Percentiles rank a stretch among this genome's conserved stretches.
Evolutionary conservation across 2,329 filamentous ascomycete species (phyloP).

Genomic region (Emericellopsis cladophorae): DNA sequence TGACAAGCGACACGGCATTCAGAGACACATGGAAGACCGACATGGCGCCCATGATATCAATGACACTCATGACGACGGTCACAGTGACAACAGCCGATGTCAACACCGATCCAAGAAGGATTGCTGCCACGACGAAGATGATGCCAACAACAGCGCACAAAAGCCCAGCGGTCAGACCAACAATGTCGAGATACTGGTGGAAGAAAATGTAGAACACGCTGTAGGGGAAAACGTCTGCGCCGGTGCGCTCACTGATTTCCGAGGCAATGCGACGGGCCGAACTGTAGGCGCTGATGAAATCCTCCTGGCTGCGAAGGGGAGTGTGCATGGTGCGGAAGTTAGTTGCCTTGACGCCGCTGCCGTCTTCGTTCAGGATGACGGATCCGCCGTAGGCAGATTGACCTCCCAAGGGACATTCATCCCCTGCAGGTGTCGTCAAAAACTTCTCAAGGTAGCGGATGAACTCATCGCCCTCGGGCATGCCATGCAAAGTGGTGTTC

Average conservation of each 20-base stretch:
- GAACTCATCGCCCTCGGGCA: conserved; percentile 92
- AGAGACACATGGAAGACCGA: conserved; percentile 76
- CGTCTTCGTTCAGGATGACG: conserved; percentile 61
- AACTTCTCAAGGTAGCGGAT: conserved; percentile 75
- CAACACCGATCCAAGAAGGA: conserved; percentile 71
- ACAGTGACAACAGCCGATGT: conserved; percentile 74
- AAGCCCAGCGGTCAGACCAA: conserved; percentile 65
- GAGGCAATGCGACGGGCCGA: conserved; percentile 78
- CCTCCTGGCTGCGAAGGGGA: conserved; percentile 72
- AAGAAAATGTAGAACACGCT: conserved; percentile 99
- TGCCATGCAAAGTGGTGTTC: conserved; percentile 81
- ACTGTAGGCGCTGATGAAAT: conserved; percentile 86
- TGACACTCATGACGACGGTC: conserved; percentile 85
- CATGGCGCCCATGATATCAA: conserved; percentile 94
- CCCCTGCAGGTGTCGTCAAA: conserved; percentile 66
- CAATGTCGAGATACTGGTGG: conserved; percentile 85
- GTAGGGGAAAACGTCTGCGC: conserved; percentile 85
- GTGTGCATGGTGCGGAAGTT: conserved; percentile 90
- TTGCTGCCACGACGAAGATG: conserved; percentile 67
- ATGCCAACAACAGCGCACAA: conserved; percentile 74
- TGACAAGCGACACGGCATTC: conserved; percentile 91
- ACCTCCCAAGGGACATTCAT: conserved; percentile 78
- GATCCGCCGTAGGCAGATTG: conserved; percentile 79
- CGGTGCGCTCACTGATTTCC: conserved; percentile 58
- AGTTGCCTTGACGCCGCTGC: conserved; percentile 60